Percentiles rank a stretch among this genome's conserved stretches.
These are phyloP conservation scores for Ailanthus altissimus DNA, from an alignment of 345 rosid species.

Conservation along the genomic window DNA sequence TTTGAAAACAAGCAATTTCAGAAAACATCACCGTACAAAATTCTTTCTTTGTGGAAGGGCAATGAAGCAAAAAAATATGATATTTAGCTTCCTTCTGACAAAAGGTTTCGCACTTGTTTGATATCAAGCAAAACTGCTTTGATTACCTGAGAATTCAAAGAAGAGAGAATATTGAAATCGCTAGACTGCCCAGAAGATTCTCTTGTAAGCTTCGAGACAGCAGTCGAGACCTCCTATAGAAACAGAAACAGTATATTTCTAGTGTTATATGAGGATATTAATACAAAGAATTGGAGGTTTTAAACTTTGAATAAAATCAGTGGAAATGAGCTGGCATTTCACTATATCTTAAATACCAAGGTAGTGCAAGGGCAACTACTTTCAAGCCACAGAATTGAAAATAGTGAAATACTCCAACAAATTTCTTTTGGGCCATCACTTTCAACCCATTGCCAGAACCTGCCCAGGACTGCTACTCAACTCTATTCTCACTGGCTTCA, in stretches of 20 bases:
- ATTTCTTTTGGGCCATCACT: background rate
- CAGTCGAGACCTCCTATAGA: constrained; percentile 73
- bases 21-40: background rate
- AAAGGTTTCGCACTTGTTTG: background rate
- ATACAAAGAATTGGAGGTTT: background rate
- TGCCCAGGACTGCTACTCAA: background rate
- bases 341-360: background rate
- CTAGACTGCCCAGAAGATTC: constrained; percentile 80
- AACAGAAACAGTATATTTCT: constrained; percentile 16
- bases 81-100: background rate
- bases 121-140: constrained; percentile 5
- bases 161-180: constrained; percentile 84
- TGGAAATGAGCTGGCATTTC: too few relatives aligned
- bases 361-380: background rate
- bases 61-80: background rate
- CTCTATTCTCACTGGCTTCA: constrained; percentile 7
- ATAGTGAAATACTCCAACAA: background rate
- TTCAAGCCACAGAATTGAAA: background rate
- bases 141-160: constrained; percentile 93
- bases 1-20: background rate
- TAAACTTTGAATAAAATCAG: background rate
- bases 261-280: constrained; percentile 9
- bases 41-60: background rate
- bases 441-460: background rate
- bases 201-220: constrained; percentile 73